These are phyloP conservation scores for Fusarium protoensiforme DNA, from an alignment of 2,329 filamentous ascomycete species.

Conservation along the genomic window DNA sequence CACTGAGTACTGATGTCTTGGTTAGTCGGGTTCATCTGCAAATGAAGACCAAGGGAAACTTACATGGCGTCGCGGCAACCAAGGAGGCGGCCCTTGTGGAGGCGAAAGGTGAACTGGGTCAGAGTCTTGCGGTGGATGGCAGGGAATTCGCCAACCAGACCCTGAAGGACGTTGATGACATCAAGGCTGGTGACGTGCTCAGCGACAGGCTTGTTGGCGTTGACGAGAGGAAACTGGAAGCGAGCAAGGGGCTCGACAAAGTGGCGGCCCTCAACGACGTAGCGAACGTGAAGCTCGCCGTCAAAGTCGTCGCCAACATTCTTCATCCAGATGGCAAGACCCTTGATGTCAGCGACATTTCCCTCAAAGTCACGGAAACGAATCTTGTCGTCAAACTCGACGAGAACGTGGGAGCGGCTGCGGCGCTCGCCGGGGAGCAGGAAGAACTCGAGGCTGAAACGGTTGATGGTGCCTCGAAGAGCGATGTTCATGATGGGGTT, in stretches of 20 bases:
- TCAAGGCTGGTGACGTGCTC: neutral
- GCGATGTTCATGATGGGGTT: neutral
- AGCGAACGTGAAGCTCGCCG: constrained; percentile 4
- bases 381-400: neutral
- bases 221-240: constrained; percentile 5
- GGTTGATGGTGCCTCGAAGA: neutral
- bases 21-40: neutral
- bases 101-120: constrained; percentile 7
- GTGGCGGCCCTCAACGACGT: neutral
- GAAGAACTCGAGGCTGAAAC: neutral
- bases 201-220: neutral
- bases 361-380: neutral
- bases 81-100: neutral
- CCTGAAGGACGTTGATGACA: neutral
- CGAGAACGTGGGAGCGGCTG: neutral
- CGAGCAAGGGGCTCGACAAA: constrained; percentile 2
- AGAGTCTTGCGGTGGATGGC: neutral
- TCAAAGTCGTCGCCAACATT: neutral
- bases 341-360: neutral
- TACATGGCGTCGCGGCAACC: constrained; percentile 19
- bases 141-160: neutral
- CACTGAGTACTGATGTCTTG: constrained; percentile 6
- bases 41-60: neutral
- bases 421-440: neutral
- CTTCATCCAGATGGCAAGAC: constrained; percentile 21